Conservation (phyloP, 2,329 filamentous ascomycete genomes). For the Lasiodiplodia citricola region DNA sequence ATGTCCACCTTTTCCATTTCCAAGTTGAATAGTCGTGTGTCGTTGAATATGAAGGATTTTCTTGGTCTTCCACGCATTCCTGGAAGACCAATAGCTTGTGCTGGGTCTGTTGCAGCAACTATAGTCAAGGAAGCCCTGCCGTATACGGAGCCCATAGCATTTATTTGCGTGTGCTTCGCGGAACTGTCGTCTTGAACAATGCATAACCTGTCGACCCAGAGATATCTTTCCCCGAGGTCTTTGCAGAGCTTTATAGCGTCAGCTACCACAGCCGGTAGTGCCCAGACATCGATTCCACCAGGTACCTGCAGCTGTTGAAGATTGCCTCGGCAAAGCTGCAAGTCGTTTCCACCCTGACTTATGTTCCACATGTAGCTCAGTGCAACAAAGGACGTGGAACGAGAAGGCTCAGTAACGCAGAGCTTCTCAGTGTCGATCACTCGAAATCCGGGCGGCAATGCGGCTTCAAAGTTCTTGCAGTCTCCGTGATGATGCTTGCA, state of each 20-base stretch:
- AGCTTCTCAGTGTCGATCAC: neutral
- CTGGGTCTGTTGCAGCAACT: neutral
- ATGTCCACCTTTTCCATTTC: neutral
- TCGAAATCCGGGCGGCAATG: neutral
- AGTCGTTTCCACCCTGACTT: conserved; percentile 1
- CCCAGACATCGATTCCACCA: neutral
- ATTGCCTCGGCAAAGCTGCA: neutral
- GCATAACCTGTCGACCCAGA: conserved; percentile 32
- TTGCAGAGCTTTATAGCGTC: conserved; percentile 26
- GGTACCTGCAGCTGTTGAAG: neutral
- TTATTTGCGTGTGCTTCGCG: conserved; percentile 10
- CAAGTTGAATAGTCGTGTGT: neutral
- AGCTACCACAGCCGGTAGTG: conserved; percentile 11
- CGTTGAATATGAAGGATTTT: neutral
- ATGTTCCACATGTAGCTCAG: conserved; percentile 28
- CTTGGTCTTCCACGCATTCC: neutral
- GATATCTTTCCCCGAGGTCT: conserved; percentile 24
- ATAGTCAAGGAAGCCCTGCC: neutral
- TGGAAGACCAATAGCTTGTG: neutral
- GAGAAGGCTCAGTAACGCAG: neutral
- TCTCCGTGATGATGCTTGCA: neutral
- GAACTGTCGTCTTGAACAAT: conserved; percentile 23
- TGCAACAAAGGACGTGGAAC: conserved; percentile 24
- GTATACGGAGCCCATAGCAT: conserved; percentile 20
- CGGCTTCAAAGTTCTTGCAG: neutral